These are phyloP conservation scores for Colletotrichum destructivum DNA, from an alignment of 2,329 filamentous ascomycete genomes.

Conservation along the genomic window DNA sequence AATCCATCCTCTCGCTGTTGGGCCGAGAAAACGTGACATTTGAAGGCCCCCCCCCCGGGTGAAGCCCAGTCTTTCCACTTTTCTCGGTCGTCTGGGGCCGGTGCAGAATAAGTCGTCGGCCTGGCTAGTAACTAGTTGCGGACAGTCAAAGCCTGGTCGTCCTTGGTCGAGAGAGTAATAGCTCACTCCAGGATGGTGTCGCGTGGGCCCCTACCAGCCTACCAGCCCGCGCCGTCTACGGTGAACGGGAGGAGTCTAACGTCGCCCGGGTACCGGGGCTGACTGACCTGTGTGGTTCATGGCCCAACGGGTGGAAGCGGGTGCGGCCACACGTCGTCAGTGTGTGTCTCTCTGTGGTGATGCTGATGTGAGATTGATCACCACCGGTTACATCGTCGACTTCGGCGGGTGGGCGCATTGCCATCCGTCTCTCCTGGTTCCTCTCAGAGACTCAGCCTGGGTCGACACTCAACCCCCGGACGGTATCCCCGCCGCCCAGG, in stretches of 20 bases:
- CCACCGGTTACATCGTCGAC: no score
- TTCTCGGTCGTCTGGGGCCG: no score
- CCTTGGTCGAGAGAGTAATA: no score
- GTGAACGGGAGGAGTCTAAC: slow-evolving; percentile 28
- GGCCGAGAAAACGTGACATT: background rate
- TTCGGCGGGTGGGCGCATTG: no score
- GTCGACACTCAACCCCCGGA: background rate
- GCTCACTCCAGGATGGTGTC: background rate
- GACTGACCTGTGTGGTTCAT: background rate
- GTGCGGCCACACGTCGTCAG: background rate
- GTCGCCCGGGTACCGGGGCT: slow-evolving; percentile 23
- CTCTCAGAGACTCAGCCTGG: no score
- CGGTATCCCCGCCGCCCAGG: background rate
- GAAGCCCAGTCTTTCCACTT: no score
- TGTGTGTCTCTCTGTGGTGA: background rate
- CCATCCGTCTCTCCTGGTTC: no score
- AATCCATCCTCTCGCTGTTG: slow-evolving; percentile 14
- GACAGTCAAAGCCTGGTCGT: no score
- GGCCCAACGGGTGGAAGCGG: background rate
- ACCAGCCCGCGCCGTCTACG: background rate
- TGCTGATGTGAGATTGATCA: no score
- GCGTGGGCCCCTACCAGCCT: slow-evolving; percentile 17
- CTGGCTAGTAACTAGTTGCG: no score
- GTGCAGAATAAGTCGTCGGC: no score
- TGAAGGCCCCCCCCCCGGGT: no score